Evolutionary conservation across 495 filamentous ascomycete species (phyloP).

Genomic region (Aspergillus bridgeri): DNA sequence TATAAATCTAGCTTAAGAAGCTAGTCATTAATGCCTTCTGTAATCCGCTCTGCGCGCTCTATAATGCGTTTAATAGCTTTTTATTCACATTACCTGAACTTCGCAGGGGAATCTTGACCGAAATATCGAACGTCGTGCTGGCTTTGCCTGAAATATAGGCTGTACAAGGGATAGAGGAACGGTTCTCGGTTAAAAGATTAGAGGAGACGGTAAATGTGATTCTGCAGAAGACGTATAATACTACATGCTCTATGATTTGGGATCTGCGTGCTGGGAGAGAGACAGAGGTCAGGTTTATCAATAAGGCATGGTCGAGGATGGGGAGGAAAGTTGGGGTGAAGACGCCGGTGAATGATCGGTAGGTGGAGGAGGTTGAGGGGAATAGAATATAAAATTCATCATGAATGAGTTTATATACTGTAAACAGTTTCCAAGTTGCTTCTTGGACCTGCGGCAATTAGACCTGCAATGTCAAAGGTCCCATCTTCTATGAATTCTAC

Average conservation of each 20-base stretch:
- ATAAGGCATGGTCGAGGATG: constrained; percentile 63
- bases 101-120: constrained; percentile 48
- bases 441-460: too few species aligned
- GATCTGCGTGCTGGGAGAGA: constrained; percentile 56
- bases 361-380: constrained; percentile 8
- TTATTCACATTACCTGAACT: constrained; percentile 49
- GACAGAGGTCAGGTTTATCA: constrained; percentile 75
- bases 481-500: too few species aligned
- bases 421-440: too few species aligned
- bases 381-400: too few species aligned
- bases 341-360: constrained; percentile 10
- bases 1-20: constrained; percentile 62
- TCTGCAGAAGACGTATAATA: constrained; percentile 51
- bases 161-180: constrained; percentile 42
- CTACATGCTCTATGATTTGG: constrained; percentile 70
- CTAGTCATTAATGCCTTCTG: constrained; percentile 68
- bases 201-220: constrained; percentile 50
- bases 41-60: constrained; percentile 67
- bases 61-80: constrained; percentile 60
- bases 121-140: constrained; percentile 50
- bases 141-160: constrained; percentile 54
- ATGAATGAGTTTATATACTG: too few species aligned
- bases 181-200: constrained; percentile 45
- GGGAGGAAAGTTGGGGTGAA: constrained; percentile 53
- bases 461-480: too few species aligned